Evolutionary conservation across 441 rosid species (phyloP), one percentile per base, ranked within the genome.

Genomic region (Pelargonium myrrhifolium): DNA sequence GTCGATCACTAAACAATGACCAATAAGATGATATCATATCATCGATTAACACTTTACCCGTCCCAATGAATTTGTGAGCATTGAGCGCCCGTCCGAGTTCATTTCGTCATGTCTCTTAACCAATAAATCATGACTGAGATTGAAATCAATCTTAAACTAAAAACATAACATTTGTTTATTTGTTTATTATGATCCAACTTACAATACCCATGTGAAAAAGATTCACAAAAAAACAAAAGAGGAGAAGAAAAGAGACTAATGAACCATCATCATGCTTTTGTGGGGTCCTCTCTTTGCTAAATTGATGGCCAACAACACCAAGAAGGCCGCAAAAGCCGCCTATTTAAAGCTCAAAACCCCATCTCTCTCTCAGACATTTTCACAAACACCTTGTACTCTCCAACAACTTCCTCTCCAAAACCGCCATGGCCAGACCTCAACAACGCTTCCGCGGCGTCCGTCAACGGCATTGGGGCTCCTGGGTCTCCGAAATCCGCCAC

Each of bases 401-500:
- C 6, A 11, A 28, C 31, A 28, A 28, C 3, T 28, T 28, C 31
- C 31, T 28, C 31, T 28, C 58, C 58, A 51, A 6, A 8, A 51
- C 22, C 58, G 21, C 58, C 58, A 89, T 92, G 97, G 93, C 97
- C 66, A 80, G 96, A 72, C 90, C 89, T 5, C 99, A 92, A 69
- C 98, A 89, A 77, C 83, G 99, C 18, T 94, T 85, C 67, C 87
- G 98, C 49, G 99, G 99, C 12, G 99, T 94, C 47, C 85, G 99
- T 71, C 99, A 94, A 53, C 84, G 99, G 77, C 99, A 94, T 71
- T 94, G 98, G 99, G 99, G 99, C 59, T 94, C 99, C 61, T 94
- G 99, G 99, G 99, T 94, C 11, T 94, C 99, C 40, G 99, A 94
- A 77, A 94, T 94, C 68, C 99, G 98, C 39, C 99, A 94, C 70